Base-by-base conservation (phyloP, 202 grass and related monocot genomes). In the Setaria italica region DNA sequence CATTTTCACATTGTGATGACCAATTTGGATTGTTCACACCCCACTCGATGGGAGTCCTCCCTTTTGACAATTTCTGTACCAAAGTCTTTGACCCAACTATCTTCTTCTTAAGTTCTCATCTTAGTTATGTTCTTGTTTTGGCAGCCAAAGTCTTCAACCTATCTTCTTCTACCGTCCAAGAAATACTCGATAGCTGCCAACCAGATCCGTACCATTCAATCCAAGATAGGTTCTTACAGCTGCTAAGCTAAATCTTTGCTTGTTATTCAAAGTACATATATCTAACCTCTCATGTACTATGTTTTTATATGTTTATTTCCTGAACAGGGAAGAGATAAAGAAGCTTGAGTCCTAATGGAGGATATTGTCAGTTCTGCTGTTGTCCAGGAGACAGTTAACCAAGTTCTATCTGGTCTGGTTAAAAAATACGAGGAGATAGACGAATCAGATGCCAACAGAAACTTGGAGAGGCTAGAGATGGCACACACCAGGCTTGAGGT, bases 391-490 rank as follows among this genome's bases (percentile, higher is more conserved):
- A 39, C 57, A 30, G 46, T 75, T 11, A 65, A n/a, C 70, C 13
- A 41, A 54, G 39, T 64, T 14, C 1, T 84, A 19, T 84, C 70
- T 54, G 13, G 19, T 6, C 3, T 84, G 58, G 20, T 75, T 51
- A 4, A 65, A 11, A 76, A 30, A 2, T 66, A 74, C 2, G 7
- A 75, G 58, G 11, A 6, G 5, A 53, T 30, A 45, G 11, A 60
- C 37, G 11, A 64, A 65, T 11, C 32, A 53, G 12, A 16, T 32
- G 70, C 9, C 0, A 63, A 75, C 1, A 48, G 9, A 25, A 73
- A 30, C 45, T 8, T 84, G 58, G 58, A 84, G 68, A 73, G 80
- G 55, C 56, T 82, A 30, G 68, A 82, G 11, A 73, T 82, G 80
- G 80, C 58, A 0, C 51, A 75, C 8, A 84, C 75, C 70, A 65